phyloP scores from a whole-genome alignment of 768 basidiomycete genomes.

The Ramaria sp. region DNA sequence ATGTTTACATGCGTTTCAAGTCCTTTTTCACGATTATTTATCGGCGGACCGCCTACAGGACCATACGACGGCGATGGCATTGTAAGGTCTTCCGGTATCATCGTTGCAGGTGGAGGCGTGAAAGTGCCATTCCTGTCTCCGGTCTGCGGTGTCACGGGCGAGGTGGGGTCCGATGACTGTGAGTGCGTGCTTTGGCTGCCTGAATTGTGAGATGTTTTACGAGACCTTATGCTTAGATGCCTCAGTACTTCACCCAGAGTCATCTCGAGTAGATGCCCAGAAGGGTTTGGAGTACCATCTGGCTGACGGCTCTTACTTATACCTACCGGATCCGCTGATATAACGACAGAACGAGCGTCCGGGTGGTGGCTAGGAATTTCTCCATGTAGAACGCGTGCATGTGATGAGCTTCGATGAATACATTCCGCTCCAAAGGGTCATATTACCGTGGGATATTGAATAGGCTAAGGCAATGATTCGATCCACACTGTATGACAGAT shows the following conservation, averaged over 20 bases:
- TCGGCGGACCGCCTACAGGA: background rate
- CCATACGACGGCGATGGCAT: background rate
- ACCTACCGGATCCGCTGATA: too few species aligned
- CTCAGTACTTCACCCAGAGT: background rate
- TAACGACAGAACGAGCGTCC: too few species aligned
- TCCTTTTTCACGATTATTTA: background rate
- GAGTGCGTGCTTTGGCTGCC: background rate
- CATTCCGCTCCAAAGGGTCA: too few species aligned
- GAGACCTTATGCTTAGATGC: background rate
- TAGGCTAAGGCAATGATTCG: too few species aligned
- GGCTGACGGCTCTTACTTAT: too few species aligned
- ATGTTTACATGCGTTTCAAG: background rate
- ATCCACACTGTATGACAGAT: too few species aligned
- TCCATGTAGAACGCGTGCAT: too few species aligned
- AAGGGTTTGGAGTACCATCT: too few species aligned
- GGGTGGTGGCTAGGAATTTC: too few species aligned
- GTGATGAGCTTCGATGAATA: too few species aligned
- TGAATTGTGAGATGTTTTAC: background rate
- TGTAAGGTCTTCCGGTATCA: background rate
- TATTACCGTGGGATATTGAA: too few species aligned
- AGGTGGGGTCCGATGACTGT: background rate
- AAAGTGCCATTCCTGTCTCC: background rate
- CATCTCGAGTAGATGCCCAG: background rate
- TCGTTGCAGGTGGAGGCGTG: background rate
- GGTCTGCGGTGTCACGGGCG: background rate